Evolutionary conservation across 2,329 filamentous ascomycete genomes (phyloP).

Genomic region (Penicillium polonicum): DNA sequence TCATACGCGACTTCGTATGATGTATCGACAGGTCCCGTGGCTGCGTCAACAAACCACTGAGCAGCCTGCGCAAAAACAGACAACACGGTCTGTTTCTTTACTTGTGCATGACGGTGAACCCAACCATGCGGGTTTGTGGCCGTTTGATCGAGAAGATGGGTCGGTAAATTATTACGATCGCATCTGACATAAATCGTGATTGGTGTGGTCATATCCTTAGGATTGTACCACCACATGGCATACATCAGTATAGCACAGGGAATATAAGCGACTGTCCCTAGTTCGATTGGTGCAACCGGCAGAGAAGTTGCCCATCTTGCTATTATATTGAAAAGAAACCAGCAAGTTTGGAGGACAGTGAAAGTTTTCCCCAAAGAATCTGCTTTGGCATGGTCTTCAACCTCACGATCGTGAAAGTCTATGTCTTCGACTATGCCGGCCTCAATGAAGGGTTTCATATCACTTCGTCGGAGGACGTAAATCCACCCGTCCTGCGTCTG

Average conservation of each 20-base stretch:
- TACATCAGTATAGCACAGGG: not conserved
- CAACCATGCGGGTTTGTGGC: not conserved
- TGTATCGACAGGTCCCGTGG: too few species aligned
- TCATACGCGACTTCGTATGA: not conserved
- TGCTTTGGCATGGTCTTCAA: slow-evolving; percentile 18
- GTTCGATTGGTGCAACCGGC: too few species aligned
- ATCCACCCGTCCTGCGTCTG: slow-evolving; percentile 12
- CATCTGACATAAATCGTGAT: not conserved
- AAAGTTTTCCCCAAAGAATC: slow-evolving; percentile 16
- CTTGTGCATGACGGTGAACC: not conserved
- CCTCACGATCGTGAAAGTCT: slow-evolving; percentile 7
- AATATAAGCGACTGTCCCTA: too few species aligned
- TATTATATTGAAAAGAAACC: slow-evolving; percentile 10
- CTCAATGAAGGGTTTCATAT: slow-evolving; percentile 12
- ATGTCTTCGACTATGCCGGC: slow-evolving; percentile 1
- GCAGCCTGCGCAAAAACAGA: not conserved
- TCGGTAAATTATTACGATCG: not conserved
- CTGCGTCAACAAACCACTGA: not conserved
- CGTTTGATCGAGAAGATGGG: not conserved
- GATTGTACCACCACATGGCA: not conserved
- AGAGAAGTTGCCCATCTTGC: slow-evolving; percentile 5
- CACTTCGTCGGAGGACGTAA: slow-evolving; percentile 1
- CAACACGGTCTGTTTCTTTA: not conserved
- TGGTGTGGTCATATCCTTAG: not conserved
- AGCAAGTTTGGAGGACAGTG: slow-evolving; percentile 16